These are phyloP conservation scores for Phytophthora sansomeana DNA, from an alignment of 352 stramenopile species.

Conservation along the genomic window DNA sequence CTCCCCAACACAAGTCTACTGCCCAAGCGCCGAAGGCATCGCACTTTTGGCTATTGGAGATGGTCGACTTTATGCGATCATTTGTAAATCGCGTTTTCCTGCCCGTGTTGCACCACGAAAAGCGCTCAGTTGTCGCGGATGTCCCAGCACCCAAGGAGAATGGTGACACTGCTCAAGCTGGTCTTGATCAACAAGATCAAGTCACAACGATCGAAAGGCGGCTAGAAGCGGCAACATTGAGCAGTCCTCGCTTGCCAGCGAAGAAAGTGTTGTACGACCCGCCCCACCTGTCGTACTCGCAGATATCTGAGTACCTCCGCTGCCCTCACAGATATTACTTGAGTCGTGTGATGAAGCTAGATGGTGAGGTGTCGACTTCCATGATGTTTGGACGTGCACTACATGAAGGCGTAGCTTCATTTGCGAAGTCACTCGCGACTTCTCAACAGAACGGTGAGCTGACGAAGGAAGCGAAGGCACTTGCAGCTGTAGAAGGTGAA, in stretches of 20 bases:
- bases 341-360: slow-evolving; percentile 66
- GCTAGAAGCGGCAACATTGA: not conserved
- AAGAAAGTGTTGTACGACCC: slow-evolving; percentile 47
- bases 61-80: slow-evolving; percentile 25
- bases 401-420: slow-evolving; percentile 73
- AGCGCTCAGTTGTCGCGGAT: not conserved
- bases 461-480: slow-evolving; percentile 20
- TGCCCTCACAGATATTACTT: slow-evolving; percentile 87
- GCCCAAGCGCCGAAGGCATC: not conserved
- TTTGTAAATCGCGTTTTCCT: slow-evolving; percentile 44
- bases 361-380: slow-evolving; percentile 50
- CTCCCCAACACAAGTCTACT: not conserved
- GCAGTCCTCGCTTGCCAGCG: not conserved
- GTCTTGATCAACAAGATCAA: not conserved
- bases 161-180: not conserved
- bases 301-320: slow-evolving; percentile 82
- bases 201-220: not conserved
- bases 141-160: not conserved
- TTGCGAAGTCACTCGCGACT: slow-evolving; percentile 41
- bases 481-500: slow-evolving; percentile 26
- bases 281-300: slow-evolving; percentile 79
- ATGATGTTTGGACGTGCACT: slow-evolving; percentile 83
- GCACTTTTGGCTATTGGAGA: slow-evolving; percentile 25
- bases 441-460: slow-evolving; percentile 7
- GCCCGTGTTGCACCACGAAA: slow-evolving; percentile 35